These are phyloP conservation scores for Penicillium pancosmium DNA, from an alignment of 495 filamentous ascomycete genomes.

Conservation along the genomic window DNA sequence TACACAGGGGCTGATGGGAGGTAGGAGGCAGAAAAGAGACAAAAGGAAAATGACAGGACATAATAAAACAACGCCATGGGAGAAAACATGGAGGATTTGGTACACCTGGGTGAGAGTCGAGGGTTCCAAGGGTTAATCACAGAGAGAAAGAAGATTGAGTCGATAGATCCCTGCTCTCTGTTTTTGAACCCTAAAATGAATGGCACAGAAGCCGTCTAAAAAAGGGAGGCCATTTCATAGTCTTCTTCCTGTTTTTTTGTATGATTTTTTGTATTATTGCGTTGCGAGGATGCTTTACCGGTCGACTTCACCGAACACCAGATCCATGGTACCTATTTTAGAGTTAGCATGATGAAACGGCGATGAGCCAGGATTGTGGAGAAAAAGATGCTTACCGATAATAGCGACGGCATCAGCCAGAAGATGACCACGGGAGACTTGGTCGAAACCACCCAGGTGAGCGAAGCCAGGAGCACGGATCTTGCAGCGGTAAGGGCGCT, in stretches of 20 bases:
- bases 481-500: conserved; percentile 96
- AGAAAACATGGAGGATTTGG: conserved; percentile 34
- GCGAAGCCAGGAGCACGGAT: conserved; percentile 97
- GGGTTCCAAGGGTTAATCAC: conserved; percentile 27
- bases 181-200: conserved; percentile 18
- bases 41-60: conserved; percentile 29
- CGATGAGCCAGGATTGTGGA: background rate
- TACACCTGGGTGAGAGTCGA: conserved; percentile 29
- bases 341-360: conserved; percentile 10
- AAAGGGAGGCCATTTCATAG: conserved; percentile 23
- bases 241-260: conserved; percentile 29
- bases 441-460: conserved; percentile 92
- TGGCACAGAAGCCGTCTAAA: conserved; percentile 26
- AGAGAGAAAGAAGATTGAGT: conserved; percentile 16
- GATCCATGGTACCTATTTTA: conserved; percentile 72
- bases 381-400: conserved; percentile 59
- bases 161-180: conserved; percentile 17
- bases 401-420: conserved; percentile 96
- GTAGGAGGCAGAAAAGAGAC: conserved; percentile 26
- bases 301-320: conserved; percentile 76
- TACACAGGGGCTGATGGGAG: conserved; percentile 37
- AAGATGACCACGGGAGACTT: conserved; percentile 87
- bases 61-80: conserved; percentile 41
- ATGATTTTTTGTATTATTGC: conserved; percentile 28
- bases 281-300: conserved; percentile 46